phyloP scores from a whole-genome alignment of 2,329 filamentous ascomycete species.

The Neobulgaria alba region DNA sequence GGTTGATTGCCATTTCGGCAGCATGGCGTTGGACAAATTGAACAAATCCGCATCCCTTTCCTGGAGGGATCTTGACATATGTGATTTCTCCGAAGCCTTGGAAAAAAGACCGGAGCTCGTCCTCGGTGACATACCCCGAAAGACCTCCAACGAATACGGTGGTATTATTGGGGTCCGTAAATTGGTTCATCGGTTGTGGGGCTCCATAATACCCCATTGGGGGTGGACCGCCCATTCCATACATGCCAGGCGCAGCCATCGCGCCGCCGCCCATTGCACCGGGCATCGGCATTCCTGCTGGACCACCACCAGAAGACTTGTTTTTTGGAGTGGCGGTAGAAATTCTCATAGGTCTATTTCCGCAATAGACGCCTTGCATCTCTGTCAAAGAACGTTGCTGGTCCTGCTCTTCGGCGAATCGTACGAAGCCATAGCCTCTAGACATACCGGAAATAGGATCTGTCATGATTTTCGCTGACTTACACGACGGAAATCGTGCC shows the following conservation, averaged over 20 bases:
- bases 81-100: conserved; percentile 99
- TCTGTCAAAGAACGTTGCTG: conserved; percentile 92
- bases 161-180: conserved; percentile 99
- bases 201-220: conserved; percentile 60
- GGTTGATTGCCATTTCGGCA: conserved; percentile 99
- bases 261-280: conserved; percentile 41
- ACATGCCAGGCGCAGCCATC: conserved; percentile 47
- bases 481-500: conserved; percentile 91
- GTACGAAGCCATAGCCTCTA: conserved; percentile 94
- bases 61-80: conserved; percentile 98
- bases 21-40: conserved; percentile 98
- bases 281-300: conserved; percentile 40
- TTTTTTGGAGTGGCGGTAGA: conserved; percentile 98
- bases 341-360: conserved; percentile 97
- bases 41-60: conserved; percentile 98
- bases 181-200: conserved; percentile 93
- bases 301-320: conserved; percentile 46
- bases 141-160: conserved; percentile 97
- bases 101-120: conserved; percentile 99
- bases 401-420: conserved; percentile 90
- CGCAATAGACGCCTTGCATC: conserved; percentile 99
- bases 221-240: conserved; percentile 54
- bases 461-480: conserved; percentile 99
- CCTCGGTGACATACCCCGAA: conserved; percentile 96
- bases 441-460: conserved; percentile 97